Conservation (phyloP, 768 basidiomycete genomes). For the Inosperma sp. region DNA sequence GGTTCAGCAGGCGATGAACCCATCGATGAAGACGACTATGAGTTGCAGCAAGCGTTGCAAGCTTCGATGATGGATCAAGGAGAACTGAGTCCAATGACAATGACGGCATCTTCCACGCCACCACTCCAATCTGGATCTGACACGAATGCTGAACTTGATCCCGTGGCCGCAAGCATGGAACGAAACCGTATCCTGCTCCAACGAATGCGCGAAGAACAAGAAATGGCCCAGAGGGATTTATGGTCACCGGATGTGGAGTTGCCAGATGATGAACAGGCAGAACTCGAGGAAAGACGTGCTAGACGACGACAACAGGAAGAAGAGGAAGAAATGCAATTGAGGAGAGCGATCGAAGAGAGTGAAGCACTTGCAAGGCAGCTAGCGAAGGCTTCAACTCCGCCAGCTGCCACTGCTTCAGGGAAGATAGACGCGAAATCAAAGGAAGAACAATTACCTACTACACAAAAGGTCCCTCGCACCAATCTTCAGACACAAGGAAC, state of each 20-base stretch:
- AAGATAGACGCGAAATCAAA: no score
- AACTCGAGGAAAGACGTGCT: slow-evolving; percentile 30
- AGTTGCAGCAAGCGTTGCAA: slow-evolving; percentile 82
- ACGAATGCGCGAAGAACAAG: slow-evolving; percentile 62
- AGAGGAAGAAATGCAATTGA: slow-evolving; percentile 57
- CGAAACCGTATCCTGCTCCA: slow-evolving; percentile 57
- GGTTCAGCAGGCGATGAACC: neutral
- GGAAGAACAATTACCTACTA: no score
- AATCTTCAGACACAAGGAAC: neutral
- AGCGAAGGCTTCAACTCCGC: slow-evolving; percentile 7
- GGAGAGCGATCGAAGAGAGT: slow-evolving; percentile 59
- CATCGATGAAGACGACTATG: slow-evolving; percentile 53
- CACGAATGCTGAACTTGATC: slow-evolving; percentile 19
- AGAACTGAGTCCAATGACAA: slow-evolving; percentile 10
- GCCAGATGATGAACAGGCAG: slow-evolving; percentile 29
- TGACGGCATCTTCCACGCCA: neutral
- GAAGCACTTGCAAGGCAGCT: slow-evolving; percentile 36
- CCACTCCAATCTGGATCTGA: slow-evolving; percentile 42
- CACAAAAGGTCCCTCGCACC: neutral
- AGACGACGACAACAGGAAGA: slow-evolving; percentile 34
- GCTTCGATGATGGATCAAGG: slow-evolving; percentile 55
- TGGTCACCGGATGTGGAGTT: slow-evolving; percentile 39
- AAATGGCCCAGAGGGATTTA: slow-evolving; percentile 57
- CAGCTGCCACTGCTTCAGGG: no score
- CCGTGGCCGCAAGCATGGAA: slow-evolving; percentile 63